Conservation (phyloP, 2,329 filamentous ascomycete species). For the Lecanicillium sp. region DNA sequence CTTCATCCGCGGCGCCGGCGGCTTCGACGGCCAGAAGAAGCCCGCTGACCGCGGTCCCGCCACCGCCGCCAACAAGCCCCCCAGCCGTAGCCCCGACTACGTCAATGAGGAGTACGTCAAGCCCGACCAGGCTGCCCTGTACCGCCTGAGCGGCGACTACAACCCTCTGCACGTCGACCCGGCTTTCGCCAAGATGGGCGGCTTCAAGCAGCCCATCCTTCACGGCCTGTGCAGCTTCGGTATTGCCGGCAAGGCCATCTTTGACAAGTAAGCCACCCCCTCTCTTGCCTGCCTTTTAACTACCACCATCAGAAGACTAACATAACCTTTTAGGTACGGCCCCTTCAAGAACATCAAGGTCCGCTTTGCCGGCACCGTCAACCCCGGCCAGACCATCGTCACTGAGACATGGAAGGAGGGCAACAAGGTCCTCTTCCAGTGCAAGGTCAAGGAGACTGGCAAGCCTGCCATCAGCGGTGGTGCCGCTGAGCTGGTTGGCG, state of each 20-base stretch:
- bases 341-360: conserved; percentile 88
- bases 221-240: conserved; percentile 97
- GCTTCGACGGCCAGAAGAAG: conserved; percentile 80
- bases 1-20: conserved; percentile 85
- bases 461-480: conserved; percentile 79
- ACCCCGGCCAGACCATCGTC: conserved; percentile 81
- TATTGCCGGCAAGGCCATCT: conserved; percentile 82
- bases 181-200: conserved; percentile 85
- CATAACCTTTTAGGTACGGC: conserved; percentile 46
- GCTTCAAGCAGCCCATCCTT: conserved; percentile 89
- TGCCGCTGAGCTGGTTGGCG: conserved; percentile 61
- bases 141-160: conserved; percentile 87
- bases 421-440: conserved; percentile 73
- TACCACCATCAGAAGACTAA: conserved; percentile 2
- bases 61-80: conserved; percentile 72
- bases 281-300: not conserved
- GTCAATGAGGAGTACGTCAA: conserved; percentile 80
- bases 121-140: conserved; percentile 87
- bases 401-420: conserved; percentile 95
- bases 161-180: conserved; percentile 97
- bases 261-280: conserved; percentile 44
- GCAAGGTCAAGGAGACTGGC: conserved; percentile 85
- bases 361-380: conserved; percentile 75
- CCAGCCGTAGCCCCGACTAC: conserved; percentile 67
- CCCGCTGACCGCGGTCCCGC: conserved; percentile 69